Percentiles rank a stretch among this genome's conserved stretches.
phyloP scores from a whole-genome alignment of 768 basidiomycete genomes.

The Auricularia cornea region DNA sequence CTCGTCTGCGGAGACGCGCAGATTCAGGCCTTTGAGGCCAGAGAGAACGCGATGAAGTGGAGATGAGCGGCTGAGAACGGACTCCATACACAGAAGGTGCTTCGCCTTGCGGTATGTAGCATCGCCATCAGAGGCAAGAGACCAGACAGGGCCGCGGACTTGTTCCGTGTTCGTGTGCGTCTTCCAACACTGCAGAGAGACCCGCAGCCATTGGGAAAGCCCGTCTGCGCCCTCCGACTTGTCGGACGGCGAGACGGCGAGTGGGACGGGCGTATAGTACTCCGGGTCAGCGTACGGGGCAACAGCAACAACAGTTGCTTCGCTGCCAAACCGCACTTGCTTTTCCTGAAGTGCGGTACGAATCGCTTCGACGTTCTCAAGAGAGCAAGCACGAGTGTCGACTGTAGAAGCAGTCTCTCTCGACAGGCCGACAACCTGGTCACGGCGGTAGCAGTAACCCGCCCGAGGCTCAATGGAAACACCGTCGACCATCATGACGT shows the following conservation, averaged over 20 bases:
- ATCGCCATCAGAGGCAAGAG: background rate
- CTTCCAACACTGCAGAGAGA: background rate
- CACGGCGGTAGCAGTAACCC: too few relatives aligned
- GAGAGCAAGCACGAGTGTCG: too few relatives aligned
- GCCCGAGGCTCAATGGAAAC: too few relatives aligned
- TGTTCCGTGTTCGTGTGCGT: background rate
- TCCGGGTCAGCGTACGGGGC: background rate
- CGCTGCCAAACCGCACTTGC: background rate
- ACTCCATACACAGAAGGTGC: background rate
- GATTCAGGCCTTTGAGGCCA: background rate
- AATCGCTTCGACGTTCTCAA: too few relatives aligned
- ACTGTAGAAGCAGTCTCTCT: too few relatives aligned
- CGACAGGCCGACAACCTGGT: too few relatives aligned
- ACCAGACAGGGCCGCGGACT: background rate
- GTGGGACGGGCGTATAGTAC: background rate
- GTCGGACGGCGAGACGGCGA: background rate
- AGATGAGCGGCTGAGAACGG: background rate
- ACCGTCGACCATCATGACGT: too few relatives aligned
- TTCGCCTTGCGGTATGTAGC: background rate
- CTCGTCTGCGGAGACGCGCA: background rate
- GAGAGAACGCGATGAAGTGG: background rate
- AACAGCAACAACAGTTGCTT: background rate
- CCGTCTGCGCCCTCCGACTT: background rate
- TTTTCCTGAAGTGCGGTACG: too few relatives aligned
- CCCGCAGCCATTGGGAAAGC: background rate